Evolutionary conservation across 2,329 filamentous ascomycete species (phyloP), one percentile per base, ranked within the genome.

Genomic region (Myriosclerotinia duriaeana): DNA sequence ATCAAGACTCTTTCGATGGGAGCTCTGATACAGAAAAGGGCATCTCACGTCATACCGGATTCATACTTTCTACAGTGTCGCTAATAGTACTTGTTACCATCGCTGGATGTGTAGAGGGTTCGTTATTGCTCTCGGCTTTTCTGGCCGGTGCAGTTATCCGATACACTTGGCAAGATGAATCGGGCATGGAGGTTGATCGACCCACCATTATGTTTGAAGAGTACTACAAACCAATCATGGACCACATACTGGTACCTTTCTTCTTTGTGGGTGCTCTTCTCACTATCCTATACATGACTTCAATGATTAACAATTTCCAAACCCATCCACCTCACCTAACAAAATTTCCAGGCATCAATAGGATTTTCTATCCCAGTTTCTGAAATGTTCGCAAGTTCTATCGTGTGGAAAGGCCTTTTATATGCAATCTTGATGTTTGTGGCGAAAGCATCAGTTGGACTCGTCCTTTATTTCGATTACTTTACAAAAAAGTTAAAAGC

Each of bases 351-450:
- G 64, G 64, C 64, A 46, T 65, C 64, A 6, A 65, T 65, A 12
- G 64, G 64, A 12, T 65, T 65, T 11, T 65, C 64, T 3, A 61
- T 65, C 11, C 64, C 64, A 3, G n/a, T 65, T 48, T n/a, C 46
- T 1, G 46, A 53, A 44, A 65, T 65, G 64, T 61, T 65, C 5
- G 40, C 53, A 0, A 12, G 34, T 14, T 61, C 64, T 1, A 93
- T 93, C 71, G 75, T 76, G 77, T 95, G 5, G 95, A 95, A 91
- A 74, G 82, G 64, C 2, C 42, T 65, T 3, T 42, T 0, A 59
- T 90, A 3, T 82, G 79, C 6, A 90, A 26, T 44, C n/a, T 36
- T 65, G 12, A 65, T 65, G 64, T 65, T 52, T 44, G 9, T 65
- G 6, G 64, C 64, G 22, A 65, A 91, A 73, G 69, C 87, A 0